Evolutionary conservation across 2,329 filamentous ascomycete genomes (phyloP).

Genomic region (Arthroderma sp.): DNA sequence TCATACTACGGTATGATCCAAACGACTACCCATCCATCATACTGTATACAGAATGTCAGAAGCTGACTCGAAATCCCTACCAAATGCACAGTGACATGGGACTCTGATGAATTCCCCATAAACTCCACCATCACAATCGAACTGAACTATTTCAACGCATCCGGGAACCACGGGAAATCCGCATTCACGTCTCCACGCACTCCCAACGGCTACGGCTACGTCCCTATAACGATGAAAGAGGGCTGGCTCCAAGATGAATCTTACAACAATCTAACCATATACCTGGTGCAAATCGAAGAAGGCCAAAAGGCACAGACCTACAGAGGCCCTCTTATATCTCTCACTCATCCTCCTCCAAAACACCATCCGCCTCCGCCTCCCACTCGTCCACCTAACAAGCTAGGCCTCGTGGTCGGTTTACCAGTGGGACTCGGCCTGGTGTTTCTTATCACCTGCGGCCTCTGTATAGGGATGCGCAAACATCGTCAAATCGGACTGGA

Average conservation of each 20-base stretch:
- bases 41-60: not conserved
- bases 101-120: slow-evolving; percentile 20
- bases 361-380: slow-evolving; percentile 23
- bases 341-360: slow-evolving; percentile 21
- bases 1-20: slow-evolving; percentile 9
- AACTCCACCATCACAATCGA: slow-evolving; percentile 22
- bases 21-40: not conserved
- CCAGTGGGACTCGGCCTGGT: slow-evolving; percentile 28
- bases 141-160: slow-evolving; percentile 22
- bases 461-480: slow-evolving; percentile 30
- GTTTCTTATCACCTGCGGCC: slow-evolving; percentile 22
- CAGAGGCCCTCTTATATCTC: slow-evolving; percentile 23
- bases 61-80: not conserved
- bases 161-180: slow-evolving; percentile 17
- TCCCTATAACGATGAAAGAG: slow-evolving; percentile 25
- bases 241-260: slow-evolving; percentile 28
- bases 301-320: slow-evolving; percentile 7
- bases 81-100: slow-evolving; percentile 20
- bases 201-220: slow-evolving; percentile 26
- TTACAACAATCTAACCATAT: slow-evolving; percentile 26
- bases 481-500: slow-evolving; percentile 25
- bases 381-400: slow-evolving; percentile 17
- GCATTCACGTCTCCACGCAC: slow-evolving; percentile 25
- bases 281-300: slow-evolving; percentile 21
- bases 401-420: slow-evolving; percentile 29